Evolutionary conservation across 345 rosid species (phyloP).

Genomic region (Geranium rotundifolium): DNA sequence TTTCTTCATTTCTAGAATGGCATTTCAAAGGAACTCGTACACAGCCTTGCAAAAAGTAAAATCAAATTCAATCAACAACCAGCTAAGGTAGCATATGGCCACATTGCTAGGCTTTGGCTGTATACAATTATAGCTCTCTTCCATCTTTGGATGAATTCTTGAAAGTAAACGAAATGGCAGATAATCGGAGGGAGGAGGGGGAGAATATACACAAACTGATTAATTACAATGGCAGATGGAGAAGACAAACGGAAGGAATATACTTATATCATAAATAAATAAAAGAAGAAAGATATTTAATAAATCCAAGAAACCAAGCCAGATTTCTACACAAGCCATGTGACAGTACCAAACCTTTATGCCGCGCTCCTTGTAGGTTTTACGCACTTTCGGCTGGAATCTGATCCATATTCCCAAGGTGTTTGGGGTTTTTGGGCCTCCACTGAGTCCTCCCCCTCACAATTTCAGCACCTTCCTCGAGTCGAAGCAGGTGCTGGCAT

Average conservation of each 20-base stretch:
- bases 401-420: slow-evolving; percentile 27
- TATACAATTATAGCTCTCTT: no score
- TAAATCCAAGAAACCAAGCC: slow-evolving; percentile 15
- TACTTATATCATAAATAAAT: slow-evolving; percentile 6
- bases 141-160: neutral
- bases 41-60: neutral
- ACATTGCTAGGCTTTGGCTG: no score
- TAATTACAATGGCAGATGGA: slow-evolving; percentile 42
- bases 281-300: slow-evolving; percentile 16
- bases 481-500: slow-evolving; percentile 89
- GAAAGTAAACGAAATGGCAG: neutral
- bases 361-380: neutral
- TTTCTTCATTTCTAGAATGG: neutral
- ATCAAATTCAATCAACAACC: neutral
- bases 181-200: neutral
- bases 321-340: slow-evolving; percentile 20
- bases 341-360: neutral
- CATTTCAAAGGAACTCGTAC: neutral
- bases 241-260: slow-evolving; percentile 15
- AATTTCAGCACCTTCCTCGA: slow-evolving; percentile 77
- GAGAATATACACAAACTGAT: neutral
- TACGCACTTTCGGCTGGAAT: slow-evolving; percentile 28
- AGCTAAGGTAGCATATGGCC: neutral
- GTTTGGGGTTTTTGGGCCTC: slow-evolving; percentile 56
- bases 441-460: slow-evolving; percentile 84